Conservation (phyloP, 2,329 filamentous ascomycete genomes). For the Penicillium expansum region DNA sequence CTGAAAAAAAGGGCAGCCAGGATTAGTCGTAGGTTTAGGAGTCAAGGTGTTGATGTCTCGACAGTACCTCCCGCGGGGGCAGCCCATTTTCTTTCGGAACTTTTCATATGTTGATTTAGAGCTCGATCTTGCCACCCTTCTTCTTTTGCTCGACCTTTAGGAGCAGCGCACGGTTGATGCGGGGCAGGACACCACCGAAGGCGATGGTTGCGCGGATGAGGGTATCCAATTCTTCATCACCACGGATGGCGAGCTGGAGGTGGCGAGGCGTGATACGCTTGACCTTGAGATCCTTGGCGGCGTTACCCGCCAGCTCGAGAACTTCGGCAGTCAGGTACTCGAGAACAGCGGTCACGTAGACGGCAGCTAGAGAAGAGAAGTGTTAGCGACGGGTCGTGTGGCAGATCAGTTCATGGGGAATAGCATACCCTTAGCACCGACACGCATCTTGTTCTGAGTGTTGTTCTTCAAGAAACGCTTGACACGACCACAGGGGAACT, state of each 20-base stretch:
- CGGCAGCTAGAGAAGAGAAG: constrained; percentile 61
- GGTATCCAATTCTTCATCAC: constrained; percentile 97
- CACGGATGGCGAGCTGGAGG: constrained; percentile 94
- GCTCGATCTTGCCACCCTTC: constrained; percentile 54
- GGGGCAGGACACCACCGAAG: constrained; percentile 94
- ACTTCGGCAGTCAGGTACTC: constrained; percentile 98
- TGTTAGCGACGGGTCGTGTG: neutral
- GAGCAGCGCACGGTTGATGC: constrained; percentile 96
- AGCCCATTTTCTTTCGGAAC: constrained; percentile 3
- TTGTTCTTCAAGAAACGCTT: constrained; percentile 99
- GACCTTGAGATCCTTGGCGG: constrained; percentile 98
- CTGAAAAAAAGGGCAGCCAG: neutral
- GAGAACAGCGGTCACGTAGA: constrained; percentile 96
- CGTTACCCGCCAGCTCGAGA: constrained; percentile 95
- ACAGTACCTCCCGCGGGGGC: constrained; percentile 1
- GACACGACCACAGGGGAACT: constrained; percentile 99
- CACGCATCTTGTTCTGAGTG: constrained; percentile 99
- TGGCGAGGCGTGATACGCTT: constrained; percentile 99
- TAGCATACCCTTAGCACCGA: constrained; percentile 75
- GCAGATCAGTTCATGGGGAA: neutral
- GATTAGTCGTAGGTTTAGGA: neutral
- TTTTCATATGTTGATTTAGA: constrained; percentile 5
- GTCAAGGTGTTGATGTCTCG: neutral
- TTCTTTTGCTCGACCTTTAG: constrained; percentile 98
- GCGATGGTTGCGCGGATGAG: constrained; percentile 97